Conservation (phyloP, 2,329 filamentous ascomycete species). For the Eutypa lata region DNA sequence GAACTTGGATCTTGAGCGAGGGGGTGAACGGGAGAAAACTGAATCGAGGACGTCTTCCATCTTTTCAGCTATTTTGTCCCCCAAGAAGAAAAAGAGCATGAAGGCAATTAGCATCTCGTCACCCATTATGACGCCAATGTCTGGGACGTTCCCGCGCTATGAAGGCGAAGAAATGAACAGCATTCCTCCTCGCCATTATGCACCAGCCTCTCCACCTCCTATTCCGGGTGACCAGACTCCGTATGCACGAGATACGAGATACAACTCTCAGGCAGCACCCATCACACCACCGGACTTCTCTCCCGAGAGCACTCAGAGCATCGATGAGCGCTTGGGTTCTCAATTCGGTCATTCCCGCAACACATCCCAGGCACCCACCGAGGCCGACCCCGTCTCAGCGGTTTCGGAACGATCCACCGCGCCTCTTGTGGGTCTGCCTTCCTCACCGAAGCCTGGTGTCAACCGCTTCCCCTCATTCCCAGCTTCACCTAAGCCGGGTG, state of each 20-base stretch:
- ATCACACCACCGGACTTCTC: slow-evolving; percentile 44
- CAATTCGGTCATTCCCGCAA: slow-evolving; percentile 37
- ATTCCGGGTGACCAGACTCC: slow-evolving; percentile 46
- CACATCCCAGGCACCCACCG: slow-evolving; percentile 35
- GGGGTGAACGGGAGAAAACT: slow-evolving; percentile 42
- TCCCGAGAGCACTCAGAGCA: slow-evolving; percentile 47
- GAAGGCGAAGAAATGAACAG: slow-evolving; percentile 55
- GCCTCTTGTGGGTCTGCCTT: slow-evolving; percentile 49
- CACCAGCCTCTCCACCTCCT: slow-evolving; percentile 55
- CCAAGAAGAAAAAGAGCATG: slow-evolving; percentile 46
- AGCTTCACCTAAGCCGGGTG: slow-evolving; percentile 32
- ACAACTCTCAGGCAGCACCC: slow-evolving; percentile 36
- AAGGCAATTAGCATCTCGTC: slow-evolving; percentile 60
- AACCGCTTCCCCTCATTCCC: slow-evolving; percentile 33
- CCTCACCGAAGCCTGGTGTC: slow-evolving; percentile 38
- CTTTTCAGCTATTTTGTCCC: slow-evolving; percentile 60
- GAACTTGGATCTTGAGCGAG: slow-evolving; percentile 36
- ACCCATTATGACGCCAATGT: slow-evolving; percentile 63
- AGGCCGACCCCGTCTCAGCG: slow-evolving; percentile 50
- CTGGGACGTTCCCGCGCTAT: slow-evolving; percentile 54
- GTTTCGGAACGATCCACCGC: slow-evolving; percentile 48
- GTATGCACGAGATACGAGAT: slow-evolving; percentile 30
- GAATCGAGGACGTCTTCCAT: slow-evolving; percentile 58
- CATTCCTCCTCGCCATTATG: slow-evolving; percentile 57
- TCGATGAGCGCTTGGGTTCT: slow-evolving; percentile 53